Evolutionary conservation across 2,329 filamentous ascomycete genomes (phyloP).

Genomic region (Tothia fuscella): DNA sequence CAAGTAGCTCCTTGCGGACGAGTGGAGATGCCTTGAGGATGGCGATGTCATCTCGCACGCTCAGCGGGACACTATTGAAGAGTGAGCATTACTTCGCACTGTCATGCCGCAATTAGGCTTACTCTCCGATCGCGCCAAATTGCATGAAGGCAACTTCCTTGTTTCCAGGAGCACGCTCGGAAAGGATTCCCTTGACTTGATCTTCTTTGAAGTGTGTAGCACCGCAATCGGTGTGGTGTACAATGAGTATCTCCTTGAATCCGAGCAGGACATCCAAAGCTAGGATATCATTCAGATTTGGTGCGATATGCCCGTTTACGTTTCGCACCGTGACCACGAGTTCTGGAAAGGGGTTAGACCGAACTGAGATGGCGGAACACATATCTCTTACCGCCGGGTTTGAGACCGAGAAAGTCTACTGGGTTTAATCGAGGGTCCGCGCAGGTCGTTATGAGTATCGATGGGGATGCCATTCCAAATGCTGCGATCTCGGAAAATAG

Average conservation of each 20-base stretch:
- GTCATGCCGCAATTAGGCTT: too few relatives aligned
- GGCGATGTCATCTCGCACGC: too few relatives aligned
- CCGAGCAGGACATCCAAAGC: conserved; percentile 15
- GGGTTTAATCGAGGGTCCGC: conserved; percentile 7
- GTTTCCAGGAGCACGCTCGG: background rate
- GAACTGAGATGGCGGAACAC: background rate
- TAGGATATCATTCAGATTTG: conserved; percentile 15
- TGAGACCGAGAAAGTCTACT: conserved; percentile 3
- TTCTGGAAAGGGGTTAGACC: background rate
- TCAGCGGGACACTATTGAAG: too few relatives aligned
- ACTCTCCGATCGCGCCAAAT: too few relatives aligned
- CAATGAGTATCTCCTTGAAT: conserved; percentile 13
- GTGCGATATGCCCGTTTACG: conserved; percentile 16
- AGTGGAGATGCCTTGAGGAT: too few relatives aligned
- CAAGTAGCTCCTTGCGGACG: too few relatives aligned
- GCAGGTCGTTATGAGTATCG: conserved; percentile 7
- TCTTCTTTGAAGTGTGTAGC: conserved; percentile 8
- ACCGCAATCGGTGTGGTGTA: conserved; percentile 11
- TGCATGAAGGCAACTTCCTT: too few relatives aligned
- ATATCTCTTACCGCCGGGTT: background rate
- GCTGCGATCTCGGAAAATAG: too few relatives aligned
- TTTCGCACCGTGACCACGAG: conserved; percentile 16
- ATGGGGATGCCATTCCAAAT: too few relatives aligned
- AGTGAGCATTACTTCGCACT: too few relatives aligned
- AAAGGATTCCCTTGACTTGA: background rate